These are phyloP conservation scores for Exserohilum turcica DNA, from an alignment of 2,329 filamentous ascomycete species.

Conservation along the genomic window DNA sequence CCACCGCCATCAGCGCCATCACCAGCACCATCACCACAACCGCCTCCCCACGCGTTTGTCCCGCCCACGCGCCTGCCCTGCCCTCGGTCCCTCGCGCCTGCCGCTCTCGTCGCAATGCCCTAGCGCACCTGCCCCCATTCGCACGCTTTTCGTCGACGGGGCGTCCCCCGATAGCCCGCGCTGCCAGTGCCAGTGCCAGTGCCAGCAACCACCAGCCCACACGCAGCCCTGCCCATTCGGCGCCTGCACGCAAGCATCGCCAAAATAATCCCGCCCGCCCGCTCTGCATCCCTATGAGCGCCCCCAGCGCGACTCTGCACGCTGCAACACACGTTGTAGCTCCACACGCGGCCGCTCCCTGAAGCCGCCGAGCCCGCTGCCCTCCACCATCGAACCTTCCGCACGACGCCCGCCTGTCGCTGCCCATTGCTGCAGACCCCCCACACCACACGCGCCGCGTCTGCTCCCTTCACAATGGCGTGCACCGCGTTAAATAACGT, in stretches of 20 bases:
- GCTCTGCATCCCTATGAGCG: slow-evolving; percentile 3
- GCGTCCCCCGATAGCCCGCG: slow-evolving; percentile 12
- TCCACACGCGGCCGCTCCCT: slow-evolving; percentile 16
- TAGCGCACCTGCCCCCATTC: slow-evolving; percentile 21
- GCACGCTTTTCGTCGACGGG: slow-evolving; percentile 23
- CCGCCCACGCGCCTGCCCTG: slow-evolving; percentile 24
- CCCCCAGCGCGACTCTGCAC: background rate
- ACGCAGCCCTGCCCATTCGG: slow-evolving; percentile 9
- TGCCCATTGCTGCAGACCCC: slow-evolving; percentile 16
- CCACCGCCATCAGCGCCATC: slow-evolving; percentile 14
- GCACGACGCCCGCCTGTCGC: slow-evolving; percentile 17
- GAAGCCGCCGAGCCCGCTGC: slow-evolving; percentile 11
- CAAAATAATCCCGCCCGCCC: background rate
- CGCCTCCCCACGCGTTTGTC: slow-evolving; percentile 26
- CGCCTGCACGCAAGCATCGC: slow-evolving; percentile 3
- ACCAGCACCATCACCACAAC: slow-evolving; percentile 4
- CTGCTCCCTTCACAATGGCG: slow-evolving; percentile 37
- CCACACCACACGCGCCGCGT: slow-evolving; percentile 7
- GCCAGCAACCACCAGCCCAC: slow-evolving; percentile 26
- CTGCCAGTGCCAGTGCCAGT: too few relatives aligned
- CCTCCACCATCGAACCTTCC: slow-evolving; percentile 15
- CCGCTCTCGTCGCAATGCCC: slow-evolving; percentile 27
- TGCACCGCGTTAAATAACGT: slow-evolving; percentile 21
- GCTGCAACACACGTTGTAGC: slow-evolving; percentile 2
- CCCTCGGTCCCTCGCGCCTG: slow-evolving; percentile 17